Evolutionary conservation across 331 rosid genomes (phyloP), one percentile per base, ranked within the genome.

Genomic region (Ulmus americana): DNA sequence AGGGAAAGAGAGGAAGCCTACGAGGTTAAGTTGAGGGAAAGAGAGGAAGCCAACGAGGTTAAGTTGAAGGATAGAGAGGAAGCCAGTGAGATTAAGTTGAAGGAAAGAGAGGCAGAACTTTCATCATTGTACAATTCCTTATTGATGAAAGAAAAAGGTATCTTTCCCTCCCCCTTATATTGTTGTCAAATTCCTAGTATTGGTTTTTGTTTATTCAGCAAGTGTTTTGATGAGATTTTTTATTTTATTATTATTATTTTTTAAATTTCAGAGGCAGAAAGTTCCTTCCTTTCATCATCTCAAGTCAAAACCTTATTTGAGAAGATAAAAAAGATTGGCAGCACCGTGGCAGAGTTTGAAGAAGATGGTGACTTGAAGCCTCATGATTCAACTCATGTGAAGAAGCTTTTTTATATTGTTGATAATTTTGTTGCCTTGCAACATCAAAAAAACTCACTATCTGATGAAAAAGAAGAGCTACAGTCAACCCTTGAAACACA

Each of bases 31-130:
- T 68, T 85, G 46, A 82, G 69, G 66, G 88, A 59, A 40, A 40
- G 10, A 11, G 91, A 85, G 78, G 79, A 52, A 58, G 79, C 76
- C 40, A 70, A 69, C 64, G 89, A 82, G 70, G 86, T 72, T 65
- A 76, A 60, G 62, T 68, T 82, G 53, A 82, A 72, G 67, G 88
- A 59, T 13, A 59, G 38, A 39, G 64, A 59, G 11, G 48, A 50
- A 52, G 79, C 75, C 39, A 71, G 70, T 59, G 87, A 80, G 70
- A 88, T 73, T 64, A 77, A 55, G 64, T 67, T 85, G 54, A 80
- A 71, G 69, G 88, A 84, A 49, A 86, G 82, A 56, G 97, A 88
- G 59, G 88, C 74, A 10, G 85, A 90, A 70, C 71, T 85, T 82
- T 85, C 82, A 73, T 85, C 88, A 16, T 50, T 80, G 89, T 44